Conservation (phyloP, 2,329 filamentous ascomycete genomes). For the Diaporthe helianthi region DNA sequence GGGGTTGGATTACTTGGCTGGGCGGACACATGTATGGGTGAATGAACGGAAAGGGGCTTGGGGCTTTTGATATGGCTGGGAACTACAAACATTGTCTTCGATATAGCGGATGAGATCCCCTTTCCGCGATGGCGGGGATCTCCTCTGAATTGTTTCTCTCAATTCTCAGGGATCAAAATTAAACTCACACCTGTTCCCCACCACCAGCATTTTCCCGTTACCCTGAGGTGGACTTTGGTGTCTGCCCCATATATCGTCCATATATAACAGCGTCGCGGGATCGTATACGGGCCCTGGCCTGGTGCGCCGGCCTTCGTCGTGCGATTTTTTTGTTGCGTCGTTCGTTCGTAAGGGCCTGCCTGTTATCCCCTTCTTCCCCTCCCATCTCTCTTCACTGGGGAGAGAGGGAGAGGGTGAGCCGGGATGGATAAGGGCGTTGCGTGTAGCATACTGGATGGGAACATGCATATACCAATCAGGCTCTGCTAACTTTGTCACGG, state of each 20-base stretch:
- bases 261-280: too few species aligned
- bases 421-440: background rate
- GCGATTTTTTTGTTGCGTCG: background rate
- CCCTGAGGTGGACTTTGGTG: too few species aligned
- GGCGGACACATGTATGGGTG: constrained; percentile 2
- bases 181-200: background rate
- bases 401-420: too few species aligned
- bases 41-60: constrained; percentile 5
- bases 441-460: constrained; percentile 6
- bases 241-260: background rate
- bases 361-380: background rate
- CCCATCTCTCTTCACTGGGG: too few species aligned
- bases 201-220: background rate
- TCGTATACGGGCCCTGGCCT: background rate
- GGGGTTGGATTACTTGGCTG: background rate
- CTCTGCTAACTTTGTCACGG: background rate
- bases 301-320: background rate
- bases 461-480: background rate
- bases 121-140: background rate
- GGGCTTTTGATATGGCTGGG: constrained; percentile 17
- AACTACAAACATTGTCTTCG: constrained; percentile 14
- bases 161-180: constrained; percentile 22
- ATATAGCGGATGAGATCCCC: constrained; percentile 10
- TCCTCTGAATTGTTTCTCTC: constrained; percentile 21
- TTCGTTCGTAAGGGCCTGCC: background rate